Evolutionary conservation across 805 yeast genomes (phyloP), one percentile per base, ranked within the genome.

Genomic region (Wickerhamomyces rabaulensis): DNA sequence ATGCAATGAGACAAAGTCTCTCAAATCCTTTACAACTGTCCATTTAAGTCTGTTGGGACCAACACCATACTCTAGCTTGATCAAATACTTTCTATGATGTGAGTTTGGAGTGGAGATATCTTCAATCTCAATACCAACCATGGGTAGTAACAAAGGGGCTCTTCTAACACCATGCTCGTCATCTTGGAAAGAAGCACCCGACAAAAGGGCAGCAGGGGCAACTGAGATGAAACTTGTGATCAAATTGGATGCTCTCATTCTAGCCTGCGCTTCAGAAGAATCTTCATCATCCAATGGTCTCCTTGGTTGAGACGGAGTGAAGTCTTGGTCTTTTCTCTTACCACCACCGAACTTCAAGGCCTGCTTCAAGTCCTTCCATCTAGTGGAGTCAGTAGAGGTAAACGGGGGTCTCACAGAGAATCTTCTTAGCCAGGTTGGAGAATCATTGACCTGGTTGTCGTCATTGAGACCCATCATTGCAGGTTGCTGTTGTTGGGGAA

Each of bases 61-160:
- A 27, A 90, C 79, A 7, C 98, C 99, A 60, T 94, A 94, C 60
- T 91, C 96, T 40, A 94, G 69, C 42, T 84, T 87, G n/a, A 94
- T 69, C 49, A 77, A 71, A 54, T 78, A 85, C 45, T 71, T 75
- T 47, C 65, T 63, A 42, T 69, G 70, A 12, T 47, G 52, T 35
- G 48, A 53, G 15, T 53, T 54, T 4, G 51, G 44, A 55, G 70
- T 33, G 1, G 81, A 70, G 9, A 73, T 63, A 52, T 80, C 82
- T 38, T 75, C 65, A 5, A 94, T 73, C 39, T 76, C 73, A 38
- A 90, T 71, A 6, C 88, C 84, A 21, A 94, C 59, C 63, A 90
- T 78, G 16, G 87, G 83, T 36, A 90, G 65, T 37, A 94, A 64
- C 29, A 92, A 71, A 1, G 99, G 97, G 0, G 96, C 94, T 50